Percentiles rank a stretch among this genome's conserved stretches.
phyloP scores from a whole-genome alignment of 1,284 basidiomycete genomes.

The Sphagnurus paluster region DNA sequence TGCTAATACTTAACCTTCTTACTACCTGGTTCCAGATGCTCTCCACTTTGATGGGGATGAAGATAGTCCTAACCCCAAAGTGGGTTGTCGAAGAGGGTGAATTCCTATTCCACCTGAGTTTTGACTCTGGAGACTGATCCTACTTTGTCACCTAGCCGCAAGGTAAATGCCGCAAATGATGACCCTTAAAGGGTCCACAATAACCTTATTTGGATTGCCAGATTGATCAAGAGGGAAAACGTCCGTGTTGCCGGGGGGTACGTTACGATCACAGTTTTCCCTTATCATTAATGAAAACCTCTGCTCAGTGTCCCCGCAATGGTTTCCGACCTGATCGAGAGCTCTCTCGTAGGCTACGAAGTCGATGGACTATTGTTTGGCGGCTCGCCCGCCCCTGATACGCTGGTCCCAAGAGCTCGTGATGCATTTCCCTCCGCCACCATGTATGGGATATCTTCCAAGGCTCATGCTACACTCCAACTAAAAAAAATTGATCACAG shows the following conservation, averaged over 20 bases:
- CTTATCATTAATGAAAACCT: not conserved
- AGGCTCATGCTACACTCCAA: slow-evolving; percentile 1
- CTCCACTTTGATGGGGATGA: slow-evolving; percentile 52
- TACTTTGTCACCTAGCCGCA: slow-evolving; percentile 26
- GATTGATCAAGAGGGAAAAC: slow-evolving; percentile 51
- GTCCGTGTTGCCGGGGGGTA: slow-evolving; percentile 44
- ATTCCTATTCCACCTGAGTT: not conserved
- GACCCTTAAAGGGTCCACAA: not conserved
- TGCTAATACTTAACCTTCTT: not conserved
- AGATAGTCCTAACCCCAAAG: slow-evolving; percentile 58
- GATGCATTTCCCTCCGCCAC: slow-evolving; percentile 45
- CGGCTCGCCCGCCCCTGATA: slow-evolving; percentile 52
- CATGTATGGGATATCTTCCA: slow-evolving; percentile 33
- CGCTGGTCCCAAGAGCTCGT: slow-evolving; percentile 41
- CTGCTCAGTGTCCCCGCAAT: slow-evolving; percentile 55
- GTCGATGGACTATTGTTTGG: slow-evolving; percentile 55
- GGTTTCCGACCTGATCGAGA: slow-evolving; percentile 55
- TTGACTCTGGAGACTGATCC: not conserved
- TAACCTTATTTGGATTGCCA: no score
- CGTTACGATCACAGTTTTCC: slow-evolving; percentile 5
- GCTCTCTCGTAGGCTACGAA: slow-evolving; percentile 39
- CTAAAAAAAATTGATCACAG: slow-evolving; percentile 28
- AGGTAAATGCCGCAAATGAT: slow-evolving; percentile 26
- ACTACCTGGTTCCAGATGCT: slow-evolving; percentile 37
- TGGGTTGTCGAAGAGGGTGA: slow-evolving; percentile 56